Base-by-base conservation (phyloP, 2,329 filamentous ascomycete species). In the Sporothrix curviconia region DNA sequence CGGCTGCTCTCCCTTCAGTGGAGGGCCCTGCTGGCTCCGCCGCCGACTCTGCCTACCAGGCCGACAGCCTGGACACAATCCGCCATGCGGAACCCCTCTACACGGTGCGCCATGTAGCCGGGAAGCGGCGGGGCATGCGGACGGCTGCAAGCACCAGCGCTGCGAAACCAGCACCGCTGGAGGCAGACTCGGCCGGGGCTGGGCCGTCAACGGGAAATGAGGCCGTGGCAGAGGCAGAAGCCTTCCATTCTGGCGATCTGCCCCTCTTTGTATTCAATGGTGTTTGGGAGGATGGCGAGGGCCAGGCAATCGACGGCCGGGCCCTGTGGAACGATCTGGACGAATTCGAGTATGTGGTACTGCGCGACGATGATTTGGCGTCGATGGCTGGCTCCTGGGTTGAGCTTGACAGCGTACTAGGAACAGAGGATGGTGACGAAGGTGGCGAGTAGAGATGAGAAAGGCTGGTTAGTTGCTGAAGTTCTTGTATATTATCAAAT, bases 321-420 rank as follows among this genome's bases (percentile, higher is more conserved):
- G 28, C 14, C 5, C 40, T 44, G 9, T 44, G 24, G 30, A 53
- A 17, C n/a, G 51, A 36, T 11, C 28, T 55, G 12, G 30, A 55
- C 7, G 36, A 43, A 17, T 36, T 55, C 4, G 55, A 57, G 51
- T 60, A 57, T 34, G 55, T 55, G 6, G 34, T 60, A 11, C 30
- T 60, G 14, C 36, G 43, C 4, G 55, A 60, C 32, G 58, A 60
- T 14, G 58, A 60, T 12, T 17, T 60, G 36, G 30, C 42, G 12
- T 60, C 58, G 19, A 28, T 57, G 30, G 55, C 55, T 11, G 55
- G 44, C 24, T 57, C 55, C 17, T 60, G 58, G 55, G 55, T 60
- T 3, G 58, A 57, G 44, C 44, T 60, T 24, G 58, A 57, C 12
- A 60, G 58, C 9, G 55, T 55, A 4, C 25, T 39, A 7, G 58